Conservation (phyloP, 2,329 filamentous ascomycete genomes). For the Epichloe gansuensis region DNA sequence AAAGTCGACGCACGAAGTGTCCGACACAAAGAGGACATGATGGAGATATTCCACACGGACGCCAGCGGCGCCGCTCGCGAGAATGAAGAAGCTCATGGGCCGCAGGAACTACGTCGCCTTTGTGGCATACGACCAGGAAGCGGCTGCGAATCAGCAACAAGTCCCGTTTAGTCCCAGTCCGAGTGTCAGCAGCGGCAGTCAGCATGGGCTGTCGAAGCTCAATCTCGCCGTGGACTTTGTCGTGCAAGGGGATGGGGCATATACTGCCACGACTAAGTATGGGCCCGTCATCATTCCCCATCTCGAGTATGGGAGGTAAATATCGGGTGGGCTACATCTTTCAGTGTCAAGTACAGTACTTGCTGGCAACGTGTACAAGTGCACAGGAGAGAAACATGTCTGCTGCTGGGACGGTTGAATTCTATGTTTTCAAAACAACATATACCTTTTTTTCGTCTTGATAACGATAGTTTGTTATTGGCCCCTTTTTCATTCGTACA, state of each 20-base stretch:
- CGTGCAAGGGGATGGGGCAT: conserved; percentile 81
- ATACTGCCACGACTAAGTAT: conserved; percentile 80
- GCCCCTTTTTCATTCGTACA: not conserved
- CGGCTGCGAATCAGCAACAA: conserved; percentile 30
- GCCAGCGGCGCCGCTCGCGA: conserved; percentile 74
- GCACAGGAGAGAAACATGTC: not conserved
- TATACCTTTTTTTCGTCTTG: not conserved
- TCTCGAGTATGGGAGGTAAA: conserved; percentile 52
- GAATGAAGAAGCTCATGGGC: conserved; percentile 82
- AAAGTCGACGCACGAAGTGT: conserved; percentile 57
- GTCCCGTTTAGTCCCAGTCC: conserved; percentile 26
- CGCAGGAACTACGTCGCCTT: conserved; percentile 85
- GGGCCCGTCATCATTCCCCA: conserved; percentile 91
- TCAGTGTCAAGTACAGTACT: too few species aligned
- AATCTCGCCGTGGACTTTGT: conserved; percentile 94
- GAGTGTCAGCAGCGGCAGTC: conserved; percentile 22
- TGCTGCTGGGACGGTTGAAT: too few species aligned
- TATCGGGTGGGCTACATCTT: not conserved
- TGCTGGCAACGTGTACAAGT: too few species aligned
- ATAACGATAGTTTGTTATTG: not conserved
- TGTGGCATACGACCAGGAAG: conserved; percentile 87
- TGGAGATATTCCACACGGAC: conserved; percentile 97
- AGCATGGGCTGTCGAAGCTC: conserved; percentile 48
- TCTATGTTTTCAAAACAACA: not conserved
- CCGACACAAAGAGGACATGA: conserved; percentile 98